A percentile compares a stretch with the other conserved stretches of the same genome.
Conservation (phyloP, 441 rosid genomes). For the Populus hybrid region DNA sequence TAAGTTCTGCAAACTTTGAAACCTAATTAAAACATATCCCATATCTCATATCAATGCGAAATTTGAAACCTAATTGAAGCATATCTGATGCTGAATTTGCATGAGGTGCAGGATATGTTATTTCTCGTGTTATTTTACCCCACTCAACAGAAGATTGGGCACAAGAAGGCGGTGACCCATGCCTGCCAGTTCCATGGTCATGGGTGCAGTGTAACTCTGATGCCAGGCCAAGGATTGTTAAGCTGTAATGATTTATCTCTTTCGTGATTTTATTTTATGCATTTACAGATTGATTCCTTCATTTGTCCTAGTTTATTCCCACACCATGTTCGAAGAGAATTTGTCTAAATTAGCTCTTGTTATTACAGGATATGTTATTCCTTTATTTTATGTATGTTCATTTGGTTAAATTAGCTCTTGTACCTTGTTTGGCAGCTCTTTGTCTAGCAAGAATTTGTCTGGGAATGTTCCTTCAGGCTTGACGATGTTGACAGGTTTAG, state of each 20-base stretch:
- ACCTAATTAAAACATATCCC: not conserved
- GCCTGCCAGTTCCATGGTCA: conserved; percentile 93
- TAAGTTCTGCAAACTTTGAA: not conserved
- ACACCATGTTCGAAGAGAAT: conserved; percentile 13
- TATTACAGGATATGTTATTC: too few relatives aligned
- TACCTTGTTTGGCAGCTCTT: conserved; percentile 44
- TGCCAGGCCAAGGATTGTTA: conserved; percentile 53
- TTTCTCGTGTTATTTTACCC: conserved; percentile 47
- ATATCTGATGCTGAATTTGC: conserved; percentile 21
- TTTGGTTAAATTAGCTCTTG: conserved; percentile 6
- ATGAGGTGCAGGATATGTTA: conserved; percentile 51
- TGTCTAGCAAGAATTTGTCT: conserved; percentile 75
- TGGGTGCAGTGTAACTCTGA: conserved; percentile 83
- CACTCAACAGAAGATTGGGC: conserved; percentile 73
- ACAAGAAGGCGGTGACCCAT: conserved; percentile 97
- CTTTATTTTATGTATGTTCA: not conserved
- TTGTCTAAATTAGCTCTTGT: conserved; percentile 7
- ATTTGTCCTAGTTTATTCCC: not conserved
- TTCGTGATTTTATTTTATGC: conserved; percentile 15
- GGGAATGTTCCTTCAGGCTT: conserved; percentile 71
- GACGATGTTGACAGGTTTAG: conserved; percentile 65
- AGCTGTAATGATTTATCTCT: conserved; percentile 49
- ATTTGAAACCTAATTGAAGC: conserved; percentile 9
- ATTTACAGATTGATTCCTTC: not conserved
- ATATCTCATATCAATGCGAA: not conserved